Base-by-base conservation (phyloP, 2,329 filamentous ascomycete genomes). In the Botryotinia narcissicola region DNA sequence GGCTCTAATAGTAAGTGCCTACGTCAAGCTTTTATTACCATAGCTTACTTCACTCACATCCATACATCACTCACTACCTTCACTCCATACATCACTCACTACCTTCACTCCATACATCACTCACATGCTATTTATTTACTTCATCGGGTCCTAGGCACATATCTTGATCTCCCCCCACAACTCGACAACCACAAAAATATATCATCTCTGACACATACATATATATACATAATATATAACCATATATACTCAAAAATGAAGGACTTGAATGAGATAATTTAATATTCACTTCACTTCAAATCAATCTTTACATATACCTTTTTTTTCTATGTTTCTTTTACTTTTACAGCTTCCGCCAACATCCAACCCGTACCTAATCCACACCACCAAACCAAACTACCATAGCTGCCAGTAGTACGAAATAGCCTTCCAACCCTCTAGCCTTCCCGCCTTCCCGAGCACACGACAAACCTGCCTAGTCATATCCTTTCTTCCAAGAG, bases 381-480 rank as follows among this genome's bases (percentile, higher is more conserved):
- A 68, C 48, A 48, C 66, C 66, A 51, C 51, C 48, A 37, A 68
- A 8, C n/a, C 25, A 57, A 68, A 16, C 64, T 40, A 44, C 40
- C 16, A 12, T 42, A 68, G 46, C 64, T 68, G 14, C 46, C 29
- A 54, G 64, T 68, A 48, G 35, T 54, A 54, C 63, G 42, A 67
- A 51, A 40, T 22, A 63, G 37, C 37, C 60, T 62, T 40, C 60
- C 35, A 60, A 9, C 37, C 61, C 37, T 63, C 22, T 35, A 51
- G 14, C 32, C 35, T 42, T 68, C 48, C 46, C 64, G 66, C 66
- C 35, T 68, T 57, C 48, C 66, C 48, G 48, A 68, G 35, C 66
- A 68, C 66, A 68, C 66, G 66, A 68, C 66, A 68, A 57, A 32
- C 44, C 66, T 68, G 66, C 66, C 66, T 57, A 42, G 48, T 42